Base-by-base conservation (phyloP, 176 grass and related monocot genomes). In the Sorghum bicolor region DNA sequence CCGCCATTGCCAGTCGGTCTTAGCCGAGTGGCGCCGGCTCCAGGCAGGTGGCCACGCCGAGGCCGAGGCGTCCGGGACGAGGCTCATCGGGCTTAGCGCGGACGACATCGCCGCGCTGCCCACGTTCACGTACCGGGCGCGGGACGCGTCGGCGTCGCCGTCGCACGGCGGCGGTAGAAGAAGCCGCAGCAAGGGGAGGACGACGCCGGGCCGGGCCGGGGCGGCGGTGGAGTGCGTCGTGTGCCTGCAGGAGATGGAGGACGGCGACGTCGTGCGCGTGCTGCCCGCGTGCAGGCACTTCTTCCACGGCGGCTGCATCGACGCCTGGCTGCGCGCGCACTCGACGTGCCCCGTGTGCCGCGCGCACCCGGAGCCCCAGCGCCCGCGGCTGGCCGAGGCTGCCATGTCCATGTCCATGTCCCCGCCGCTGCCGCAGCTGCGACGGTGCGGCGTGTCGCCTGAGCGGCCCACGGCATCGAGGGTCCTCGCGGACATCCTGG, bases 201-300 rank as follows among this genome's bases (percentile, higher is more conserved):
- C 45, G n/a, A n/a, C n/a, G n/a, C n/a, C n/a, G n/a, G n/a, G n/a
- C 70, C 47, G 13, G 75, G 55, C 55, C 55, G 4, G 13, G n/a
- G n/a, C n/a, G n/a, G 37, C 24, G 5, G 85, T 76, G 76, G 89
- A 91, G 77, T 91, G 89, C 82, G 82, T 76, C 82, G 89, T 91
- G 65, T 91, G 89, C 78, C 72, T 91, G 70, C 82, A 88, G 78
- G 89, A 84, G 44, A 30, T 91, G 72, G 77, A 82, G 57, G 86
- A 87, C 81, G 89, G 86, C 81, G 89, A 91, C 70, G 82, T 88
- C 36, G 89, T 91, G 86, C 86, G 86, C 72, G 82, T 82, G 86
- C 72, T 91, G 45, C 80, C 86, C 22, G 14, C 86, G 43, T 91
- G 89, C 82, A 72, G 81, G 38, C 89, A 91, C 82, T 85, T 88